Percentiles rank a stretch among this genome's conserved stretches.
phyloP scores from a whole-genome alignment of 345 rosid species.

The Gossypium sturtianum region DNA sequence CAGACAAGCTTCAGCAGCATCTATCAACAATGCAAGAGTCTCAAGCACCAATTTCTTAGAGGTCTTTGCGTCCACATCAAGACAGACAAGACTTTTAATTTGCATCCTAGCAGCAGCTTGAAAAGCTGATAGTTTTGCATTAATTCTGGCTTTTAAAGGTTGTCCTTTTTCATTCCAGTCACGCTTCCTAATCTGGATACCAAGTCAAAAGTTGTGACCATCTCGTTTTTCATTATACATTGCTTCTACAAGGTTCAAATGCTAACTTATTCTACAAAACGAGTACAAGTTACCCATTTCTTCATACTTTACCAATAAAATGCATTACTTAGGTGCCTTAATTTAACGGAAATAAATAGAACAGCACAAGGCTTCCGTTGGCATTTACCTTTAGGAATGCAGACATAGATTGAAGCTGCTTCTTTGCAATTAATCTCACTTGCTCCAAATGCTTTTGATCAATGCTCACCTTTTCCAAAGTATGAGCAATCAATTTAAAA shows the following conservation, averaged over 20 bases:
- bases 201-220: conserved; percentile 18
- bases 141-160: conserved; percentile 71
- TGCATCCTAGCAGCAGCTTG: conserved; percentile 80
- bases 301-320: background rate
- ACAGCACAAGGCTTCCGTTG: background rate
- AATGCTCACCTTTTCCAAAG: conserved; percentile 57
- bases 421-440: conserved; percentile 63
- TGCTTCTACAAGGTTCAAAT: conserved; percentile 14
- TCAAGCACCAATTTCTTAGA: conserved; percentile 85
- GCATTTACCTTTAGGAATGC: conserved; percentile 80
- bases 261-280: conserved; percentile 8
- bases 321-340: background rate
- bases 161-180: conserved; percentile 92
- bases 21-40: conserved; percentile 73
- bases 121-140: conserved; percentile 75
- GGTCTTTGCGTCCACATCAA: conserved; percentile 80
- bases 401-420: conserved; percentile 86
- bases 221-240: conserved; percentile 1
- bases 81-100: conserved; percentile 62
- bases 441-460: conserved; percentile 74
- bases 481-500: conserved; percentile 69
- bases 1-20: conserved; percentile 91
- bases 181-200: conserved; percentile 79
- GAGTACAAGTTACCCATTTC: background rate
- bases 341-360: background rate